phyloP scores from a whole-genome alignment of 208 protist species.

The Acanthamoeba culbertsoni region DNA sequence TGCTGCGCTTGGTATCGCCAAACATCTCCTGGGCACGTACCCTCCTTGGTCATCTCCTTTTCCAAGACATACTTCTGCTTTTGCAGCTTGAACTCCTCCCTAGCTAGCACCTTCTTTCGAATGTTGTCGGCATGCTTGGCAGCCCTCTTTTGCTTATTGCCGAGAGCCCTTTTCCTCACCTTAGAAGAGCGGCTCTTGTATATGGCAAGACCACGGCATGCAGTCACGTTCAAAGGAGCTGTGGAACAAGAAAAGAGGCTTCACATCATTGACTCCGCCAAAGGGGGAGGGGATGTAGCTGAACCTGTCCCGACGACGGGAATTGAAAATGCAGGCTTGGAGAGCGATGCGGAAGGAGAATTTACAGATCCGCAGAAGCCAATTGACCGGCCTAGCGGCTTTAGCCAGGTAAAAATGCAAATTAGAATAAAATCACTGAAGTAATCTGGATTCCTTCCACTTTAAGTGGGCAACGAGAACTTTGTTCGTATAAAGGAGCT shows the following conservation, averaged over 20 bases:
- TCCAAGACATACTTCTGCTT: not conserved
- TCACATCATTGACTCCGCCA: not conserved
- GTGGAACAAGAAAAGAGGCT: not conserved
- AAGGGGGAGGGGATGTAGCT: not conserved
- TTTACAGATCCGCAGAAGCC: not conserved
- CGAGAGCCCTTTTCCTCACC: conserved; percentile 37
- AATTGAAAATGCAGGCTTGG: not conserved
- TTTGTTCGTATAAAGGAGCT: not conserved
- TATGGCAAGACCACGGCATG: not conserved
- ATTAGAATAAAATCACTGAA: not conserved
- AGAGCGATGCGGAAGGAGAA: not conserved
- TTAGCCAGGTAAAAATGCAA: not conserved
- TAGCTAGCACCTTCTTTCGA: conserved; percentile 25
- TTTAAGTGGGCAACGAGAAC: not conserved
- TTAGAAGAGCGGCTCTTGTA: conserved; percentile 14
- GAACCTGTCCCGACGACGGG: not conserved
- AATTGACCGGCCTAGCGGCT: not conserved
- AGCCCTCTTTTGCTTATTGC: not conserved
- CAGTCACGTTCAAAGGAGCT: not conserved
- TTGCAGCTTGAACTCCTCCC: conserved; percentile 41
- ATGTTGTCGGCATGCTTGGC: conserved; percentile 19
- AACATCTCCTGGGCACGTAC: not conserved
- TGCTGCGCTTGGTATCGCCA: too few species aligned
- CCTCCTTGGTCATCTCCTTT: not conserved
- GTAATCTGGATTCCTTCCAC: not conserved